A percentile compares a stretch with the other conserved stretches of the same genome.
Evolutionary conservation across 2,329 filamentous ascomycete species (phyloP).

Genomic region (Phialophora tarda): DNA sequence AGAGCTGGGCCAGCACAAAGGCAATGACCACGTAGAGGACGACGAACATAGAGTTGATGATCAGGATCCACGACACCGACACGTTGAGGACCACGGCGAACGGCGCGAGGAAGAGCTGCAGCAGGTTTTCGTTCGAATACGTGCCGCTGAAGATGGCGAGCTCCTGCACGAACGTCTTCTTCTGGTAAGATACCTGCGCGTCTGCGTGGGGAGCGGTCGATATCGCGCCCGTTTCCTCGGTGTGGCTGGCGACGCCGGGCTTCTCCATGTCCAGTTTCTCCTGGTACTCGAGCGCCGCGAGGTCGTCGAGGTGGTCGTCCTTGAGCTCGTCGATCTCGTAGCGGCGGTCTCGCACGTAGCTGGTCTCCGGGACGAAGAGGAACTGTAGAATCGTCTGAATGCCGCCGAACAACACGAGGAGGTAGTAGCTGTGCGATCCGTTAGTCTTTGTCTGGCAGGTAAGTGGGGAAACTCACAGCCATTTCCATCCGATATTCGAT

Average conservation of each 20-base stretch:
- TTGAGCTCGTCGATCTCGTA: conserved; percentile 40
- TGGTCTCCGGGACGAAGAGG: conserved; percentile 41
- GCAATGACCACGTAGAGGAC: conserved; percentile 40
- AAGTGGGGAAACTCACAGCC: not conserved
- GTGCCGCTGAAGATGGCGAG: conserved; percentile 34
- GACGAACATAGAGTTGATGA: conserved; percentile 34
- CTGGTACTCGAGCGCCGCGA: not conserved
- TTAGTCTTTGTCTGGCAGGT: not conserved
- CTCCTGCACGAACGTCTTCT: conserved; percentile 31
- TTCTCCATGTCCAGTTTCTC: not conserved
- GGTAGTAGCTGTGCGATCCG: not conserved
- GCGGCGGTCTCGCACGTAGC: conserved; percentile 37
- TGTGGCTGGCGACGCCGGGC: not conserved
- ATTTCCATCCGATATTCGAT: not conserved
- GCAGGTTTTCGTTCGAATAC: conserved; percentile 29
- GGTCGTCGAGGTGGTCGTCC: conserved; percentile 27
- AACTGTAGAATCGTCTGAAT: conserved; percentile 13
- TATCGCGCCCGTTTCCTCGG: not conserved
- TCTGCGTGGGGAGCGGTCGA: not conserved
- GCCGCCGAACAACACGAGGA: not conserved
- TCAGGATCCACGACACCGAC: conserved; percentile 41
- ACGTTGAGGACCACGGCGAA: conserved; percentile 43
- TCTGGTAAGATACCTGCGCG: not conserved
- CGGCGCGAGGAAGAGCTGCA: conserved; percentile 41
- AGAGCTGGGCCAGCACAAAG: conserved; percentile 41